Conservation (phyloP, 257 asterid genomes). For the Salvia hispanica region DNA sequence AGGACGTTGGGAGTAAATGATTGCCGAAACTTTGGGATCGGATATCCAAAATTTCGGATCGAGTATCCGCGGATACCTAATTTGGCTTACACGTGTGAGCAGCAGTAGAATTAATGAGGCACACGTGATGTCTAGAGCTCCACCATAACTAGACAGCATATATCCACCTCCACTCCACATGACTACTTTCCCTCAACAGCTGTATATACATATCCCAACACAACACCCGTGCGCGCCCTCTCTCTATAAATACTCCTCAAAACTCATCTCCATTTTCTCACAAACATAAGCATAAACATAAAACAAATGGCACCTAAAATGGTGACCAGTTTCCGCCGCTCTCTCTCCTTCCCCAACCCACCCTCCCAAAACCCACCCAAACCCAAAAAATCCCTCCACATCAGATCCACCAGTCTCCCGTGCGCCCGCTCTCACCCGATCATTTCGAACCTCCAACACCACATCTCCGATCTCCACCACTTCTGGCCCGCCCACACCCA, state of each 20-base stretch:
- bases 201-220: slow-evolving; percentile 27
- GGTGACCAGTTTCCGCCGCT: slow-evolving; percentile 74
- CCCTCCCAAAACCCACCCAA: slow-evolving; percentile 38
- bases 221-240: background rate
- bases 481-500: slow-evolving; percentile 41
- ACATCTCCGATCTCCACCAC: slow-evolving; percentile 44
- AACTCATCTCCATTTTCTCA: background rate
- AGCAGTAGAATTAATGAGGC: too few species aligned
- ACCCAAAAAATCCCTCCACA: slow-evolving; percentile 54
- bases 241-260: slow-evolving; percentile 35
- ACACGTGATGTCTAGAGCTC: slow-evolving; percentile 37
- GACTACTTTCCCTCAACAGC: slow-evolving; percentile 31
- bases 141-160: background rate
- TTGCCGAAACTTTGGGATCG: too few species aligned
- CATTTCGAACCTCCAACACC: slow-evolving; percentile 65
- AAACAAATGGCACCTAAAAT: slow-evolving; percentile 67
- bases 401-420: slow-evolving; percentile 82
- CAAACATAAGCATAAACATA: background rate
- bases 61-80: too few species aligned
- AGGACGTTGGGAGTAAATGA: too few species aligned
- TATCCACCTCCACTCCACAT: background rate
- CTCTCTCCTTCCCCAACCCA: slow-evolving; percentile 74
- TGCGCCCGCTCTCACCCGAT: slow-evolving; percentile 67
- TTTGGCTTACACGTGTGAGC: too few species aligned
- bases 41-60: too few species aligned